phyloP scores from a whole-genome alignment of 2,329 filamentous ascomycete genomes.

The Ilyonectria robusta region DNA sequence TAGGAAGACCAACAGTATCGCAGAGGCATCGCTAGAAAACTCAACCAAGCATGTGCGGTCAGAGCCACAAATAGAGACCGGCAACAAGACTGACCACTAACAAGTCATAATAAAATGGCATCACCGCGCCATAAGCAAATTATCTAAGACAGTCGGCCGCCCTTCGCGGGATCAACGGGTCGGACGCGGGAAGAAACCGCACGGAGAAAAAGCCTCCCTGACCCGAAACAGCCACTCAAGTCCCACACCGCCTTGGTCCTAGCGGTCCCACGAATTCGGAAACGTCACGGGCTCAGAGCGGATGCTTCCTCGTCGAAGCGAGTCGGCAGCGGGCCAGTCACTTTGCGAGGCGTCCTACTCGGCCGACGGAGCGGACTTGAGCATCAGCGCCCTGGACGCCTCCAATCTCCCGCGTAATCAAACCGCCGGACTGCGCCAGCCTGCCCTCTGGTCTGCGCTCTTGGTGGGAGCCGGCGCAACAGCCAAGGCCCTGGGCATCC shows the following conservation, averaged over 20 bases:
- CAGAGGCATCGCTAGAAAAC: too few species aligned
- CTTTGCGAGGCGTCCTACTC: conserved; percentile 8
- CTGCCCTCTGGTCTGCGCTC: conserved; percentile 2
- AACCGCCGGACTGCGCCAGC: conserved; percentile 20
- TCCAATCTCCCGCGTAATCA: conserved; percentile 27
- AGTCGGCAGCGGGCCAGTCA: neutral
- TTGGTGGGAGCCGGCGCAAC: conserved; percentile 14
- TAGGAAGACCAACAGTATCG: too few species aligned
- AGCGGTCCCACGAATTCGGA: conserved; percentile 14
- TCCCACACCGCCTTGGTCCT: conserved; percentile 18
- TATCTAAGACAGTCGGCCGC: conserved; percentile 15
- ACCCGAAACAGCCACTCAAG: conserved; percentile 1
- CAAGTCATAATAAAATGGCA: neutral
- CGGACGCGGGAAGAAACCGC: conserved; percentile 33
- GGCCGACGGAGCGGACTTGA: conserved; percentile 22
- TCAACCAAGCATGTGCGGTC: too few species aligned
- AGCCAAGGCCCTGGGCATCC: conserved; percentile 33
- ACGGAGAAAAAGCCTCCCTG: conserved; percentile 8
- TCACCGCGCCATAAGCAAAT: neutral
- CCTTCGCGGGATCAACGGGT: conserved; percentile 36
- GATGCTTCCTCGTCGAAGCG: neutral
- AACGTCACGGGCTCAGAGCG: conserved; percentile 2
- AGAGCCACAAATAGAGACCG: too few species aligned
- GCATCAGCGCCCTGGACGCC: conserved; percentile 21
- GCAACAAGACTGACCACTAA: too few species aligned